Evolutionary conservation across 176 grass and related monocot species (phyloP), one percentile per base, ranked within the genome.

Genomic region (Avena sativa): DNA sequence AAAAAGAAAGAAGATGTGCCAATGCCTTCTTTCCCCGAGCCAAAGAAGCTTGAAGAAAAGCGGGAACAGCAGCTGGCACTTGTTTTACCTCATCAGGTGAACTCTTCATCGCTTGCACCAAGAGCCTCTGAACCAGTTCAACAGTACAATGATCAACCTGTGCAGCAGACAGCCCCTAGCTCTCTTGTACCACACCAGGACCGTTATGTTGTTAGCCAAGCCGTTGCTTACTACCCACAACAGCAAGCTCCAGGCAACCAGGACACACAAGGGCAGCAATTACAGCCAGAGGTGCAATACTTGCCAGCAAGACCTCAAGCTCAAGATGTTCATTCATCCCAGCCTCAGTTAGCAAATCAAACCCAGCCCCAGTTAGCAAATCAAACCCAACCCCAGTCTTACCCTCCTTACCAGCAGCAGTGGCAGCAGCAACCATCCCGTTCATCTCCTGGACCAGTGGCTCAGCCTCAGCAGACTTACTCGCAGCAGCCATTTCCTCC

Each of bases 31-130:
- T 66, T 76, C 28, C 67, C 86, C 5, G 92, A 94, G 57, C 55
- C 87, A 61, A 88, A 87, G 81, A 89, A 86, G 49, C 80, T 83
- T 89, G 94, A 94, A 78, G 94, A 99, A 25, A 80, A 84, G 72
- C 71, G 80, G 81, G 90, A 96, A 71, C 90, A 94, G 60, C 96
- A 94, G 55, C 81, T 99, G 76, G 90, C 94, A 55, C 85, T 96
- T 83, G 97, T 87, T 74, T 90, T 92, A 21, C 93, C 94, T 79
- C 86, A 91, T 69, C 93, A 89, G 80, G 90, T 94, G 79, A 87
- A 91, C 85, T 49, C 78, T 0, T 38, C 65, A 14, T 25, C 91
- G n/a, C 73, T 88, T 86, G 82, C 63, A 65, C 82, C 90, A 56
- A 85, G 86, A 71, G 78, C 82, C 73, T 88, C 90, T 82, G 86